A percentile compares a stretch with the other conserved stretches of the same genome.
These are phyloP conservation scores for Phialocephala subalpina DNA, from an alignment of 2,329 filamentous ascomycete species.

Conservation along the genomic window DNA sequence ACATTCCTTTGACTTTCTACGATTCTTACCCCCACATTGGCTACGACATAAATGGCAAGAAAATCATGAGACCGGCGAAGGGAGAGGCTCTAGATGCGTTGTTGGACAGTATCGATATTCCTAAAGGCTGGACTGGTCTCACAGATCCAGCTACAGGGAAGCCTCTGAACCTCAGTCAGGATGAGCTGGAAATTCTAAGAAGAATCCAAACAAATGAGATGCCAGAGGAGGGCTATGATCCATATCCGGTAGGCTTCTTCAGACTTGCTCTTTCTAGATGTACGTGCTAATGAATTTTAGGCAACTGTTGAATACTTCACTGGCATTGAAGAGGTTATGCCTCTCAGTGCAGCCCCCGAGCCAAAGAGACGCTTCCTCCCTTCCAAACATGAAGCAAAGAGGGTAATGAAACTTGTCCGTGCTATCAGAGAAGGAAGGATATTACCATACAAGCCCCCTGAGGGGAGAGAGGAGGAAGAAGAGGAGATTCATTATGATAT, in stretches of 20 bases:
- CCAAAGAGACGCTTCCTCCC: conserved; percentile 95
- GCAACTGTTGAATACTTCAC: conserved; percentile 96
- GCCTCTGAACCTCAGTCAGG: conserved; percentile 83
- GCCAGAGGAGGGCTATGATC: conserved; percentile 88
- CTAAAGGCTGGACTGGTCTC: conserved; percentile 95
- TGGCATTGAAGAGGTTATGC: conserved; percentile 90
- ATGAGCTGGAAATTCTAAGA: conserved; percentile 88
- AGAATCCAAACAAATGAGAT: conserved; percentile 90
- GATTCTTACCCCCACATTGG: conserved; percentile 98
- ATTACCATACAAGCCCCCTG: conserved; percentile 82
- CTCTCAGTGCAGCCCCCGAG: conserved; percentile 90
- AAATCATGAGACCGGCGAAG: conserved; percentile 93
- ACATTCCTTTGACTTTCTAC: conserved; percentile 95
- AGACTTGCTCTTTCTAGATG: conserved; percentile 4
- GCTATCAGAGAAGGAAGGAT: conserved; percentile 96
- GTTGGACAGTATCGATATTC: conserved; percentile 94
- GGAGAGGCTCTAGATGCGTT: conserved; percentile 93
- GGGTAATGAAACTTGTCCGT: conserved; percentile 95
- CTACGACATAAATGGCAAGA: conserved; percentile 98
- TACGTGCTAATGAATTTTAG: conserved; percentile 48
- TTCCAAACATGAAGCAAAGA: conserved; percentile 95
- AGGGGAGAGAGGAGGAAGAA: conserved; percentile 75
- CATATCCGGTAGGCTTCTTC: conserved; percentile 74
- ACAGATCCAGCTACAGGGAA: conserved; percentile 95
- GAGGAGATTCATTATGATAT: conserved; percentile 80